Evolutionary conservation across 2,329 filamentous ascomycete species (phyloP), one percentile per base, ranked within the genome.

Genomic region (Cercospora sesami): DNA sequence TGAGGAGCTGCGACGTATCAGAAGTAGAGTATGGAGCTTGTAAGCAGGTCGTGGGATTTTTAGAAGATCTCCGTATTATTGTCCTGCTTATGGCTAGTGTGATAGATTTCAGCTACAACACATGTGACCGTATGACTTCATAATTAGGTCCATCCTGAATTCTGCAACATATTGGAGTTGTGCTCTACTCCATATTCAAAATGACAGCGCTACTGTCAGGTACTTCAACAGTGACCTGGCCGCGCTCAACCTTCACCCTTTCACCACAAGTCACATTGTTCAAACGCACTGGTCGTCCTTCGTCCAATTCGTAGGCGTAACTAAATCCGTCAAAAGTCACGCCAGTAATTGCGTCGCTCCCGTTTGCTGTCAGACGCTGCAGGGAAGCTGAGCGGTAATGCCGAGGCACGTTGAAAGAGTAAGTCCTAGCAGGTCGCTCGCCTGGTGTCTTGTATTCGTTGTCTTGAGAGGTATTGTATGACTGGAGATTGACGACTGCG

Each of bases 321-420:
- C 85, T 89, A 74, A 80, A 83, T 1, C 87, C 87, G 75, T 89
- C 86, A 79, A 84, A 90, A 0, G 86, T 85, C 59, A 89, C 84
- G 0, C 87, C 87, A 0, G 84, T 85, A 21, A 89, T 83, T 9
- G 88, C 87, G 77, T 90, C 86, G 68, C 86, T 89, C 0, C 88
- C 88, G 75, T 89, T 89, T 1, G 88, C 87, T 57, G 80, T 75
- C 39, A 90, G 75, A 28, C 87, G 78, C 73, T 85, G 80, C 64
- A 88, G 0, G 80, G 74, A 3, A 70, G 74, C 45, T 5, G 21
- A 18, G 57, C 73, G 65, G 65, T 73, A 73, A 5, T 73, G 55
- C 3, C 45, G 31, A n/a, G 78, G 76, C 3, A 85, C 69, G 3
- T 77, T 70, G 65, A 87, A 82, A 3, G 71, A 78, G 68, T 86